Evolutionary conservation across 2,329 filamentous ascomycete genomes (phyloP).

Genomic region (Plenodomus lindquistii): DNA sequence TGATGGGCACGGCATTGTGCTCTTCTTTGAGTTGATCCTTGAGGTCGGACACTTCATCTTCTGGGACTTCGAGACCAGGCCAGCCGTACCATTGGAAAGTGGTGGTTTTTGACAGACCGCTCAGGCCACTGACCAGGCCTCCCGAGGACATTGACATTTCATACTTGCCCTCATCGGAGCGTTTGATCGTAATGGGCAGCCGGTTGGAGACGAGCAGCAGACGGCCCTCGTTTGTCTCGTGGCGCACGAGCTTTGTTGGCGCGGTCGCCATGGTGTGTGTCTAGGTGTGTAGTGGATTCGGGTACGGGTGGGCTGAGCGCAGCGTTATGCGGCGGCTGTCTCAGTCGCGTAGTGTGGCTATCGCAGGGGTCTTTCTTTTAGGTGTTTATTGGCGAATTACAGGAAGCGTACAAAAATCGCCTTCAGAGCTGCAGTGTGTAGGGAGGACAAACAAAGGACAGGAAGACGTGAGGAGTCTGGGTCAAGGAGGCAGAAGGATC

Average conservation of each 20-base stretch:
- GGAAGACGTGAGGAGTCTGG: slow-evolving; percentile 2
- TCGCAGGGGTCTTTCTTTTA: neutral
- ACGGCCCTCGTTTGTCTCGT: slow-evolving; percentile 46
- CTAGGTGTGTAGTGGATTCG: too few relatives aligned
- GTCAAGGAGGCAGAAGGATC: slow-evolving; percentile 5
- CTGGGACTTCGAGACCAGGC: slow-evolving; percentile 90
- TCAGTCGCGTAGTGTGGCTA: too few relatives aligned
- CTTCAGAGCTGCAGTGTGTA: too few relatives aligned
- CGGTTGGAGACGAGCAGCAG: slow-evolving; percentile 92
- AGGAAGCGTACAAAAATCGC: neutral
- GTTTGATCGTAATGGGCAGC: slow-evolving; percentile 94
- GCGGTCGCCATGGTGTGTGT: slow-evolving; percentile 27
- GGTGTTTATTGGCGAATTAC: neutral
- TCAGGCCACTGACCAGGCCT: slow-evolving; percentile 90
- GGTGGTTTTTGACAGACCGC: slow-evolving; percentile 86
- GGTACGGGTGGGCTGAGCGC: neutral
- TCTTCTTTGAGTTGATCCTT: slow-evolving; percentile 80
- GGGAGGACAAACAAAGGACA: too few relatives aligned
- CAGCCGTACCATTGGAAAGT: slow-evolving; percentile 99
- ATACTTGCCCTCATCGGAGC: slow-evolving; percentile 87
- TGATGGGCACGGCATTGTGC: slow-evolving; percentile 87
- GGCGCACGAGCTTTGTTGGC: slow-evolving; percentile 34
- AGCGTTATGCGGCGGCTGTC: too few relatives aligned
- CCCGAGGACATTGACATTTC: slow-evolving; percentile 96
- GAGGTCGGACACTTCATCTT: slow-evolving; percentile 75